Base-by-base conservation (phyloP, 2,329 filamentous ascomycete species). In the Aureobasidium melanogenum region DNA sequence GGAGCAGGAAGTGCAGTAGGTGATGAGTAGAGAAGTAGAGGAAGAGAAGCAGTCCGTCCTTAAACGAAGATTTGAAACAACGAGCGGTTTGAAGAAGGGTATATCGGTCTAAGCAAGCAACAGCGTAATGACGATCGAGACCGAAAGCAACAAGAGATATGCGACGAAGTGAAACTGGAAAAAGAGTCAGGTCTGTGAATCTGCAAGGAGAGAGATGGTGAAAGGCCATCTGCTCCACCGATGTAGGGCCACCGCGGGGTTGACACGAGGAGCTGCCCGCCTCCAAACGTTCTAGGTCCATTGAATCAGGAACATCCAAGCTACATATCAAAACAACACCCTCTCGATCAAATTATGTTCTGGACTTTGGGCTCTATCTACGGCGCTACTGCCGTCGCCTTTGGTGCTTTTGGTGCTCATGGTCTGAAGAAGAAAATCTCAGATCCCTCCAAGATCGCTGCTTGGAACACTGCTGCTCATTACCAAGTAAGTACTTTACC, bases 331-430 rank as follows among this genome's bases (percentile, higher is more conserved):
- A 12, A 17, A 9, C 24, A 36, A 36, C 30, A 44, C 4, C n/a
- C 14, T 32, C 10, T 12, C 15, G 5, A 30, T 7, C 36, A 7
- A 39, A 60, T 30, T 24, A 61, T 61, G 59, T 61, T 84, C 75
- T 87, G 82, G 81, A 84, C 80, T 43, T 73, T 86, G 57, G 85
- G 83, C 63, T 84, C 82, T 68, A 70, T 87, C 57, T 85, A 81
- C 69, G 85, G 84, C 71, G 85, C 84, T 10, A 74, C 80, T 5
- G 80, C 81, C 68, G 85, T 88, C 52, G 77, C 76, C 17, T 71
- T 87, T 60, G 85, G 85, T 34, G 86, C 86, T 0, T 88, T 88
- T 71, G 86, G 86, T 38, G 84, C 85, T 14, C 86, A 88, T 69
- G 85, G 85, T 12, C 75, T 88, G 43, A 87, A 86, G 74, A 79